Evolutionary conservation across 2,329 filamentous ascomycete species (phyloP).

Genomic region (Lachnellula occidentalis): DNA sequence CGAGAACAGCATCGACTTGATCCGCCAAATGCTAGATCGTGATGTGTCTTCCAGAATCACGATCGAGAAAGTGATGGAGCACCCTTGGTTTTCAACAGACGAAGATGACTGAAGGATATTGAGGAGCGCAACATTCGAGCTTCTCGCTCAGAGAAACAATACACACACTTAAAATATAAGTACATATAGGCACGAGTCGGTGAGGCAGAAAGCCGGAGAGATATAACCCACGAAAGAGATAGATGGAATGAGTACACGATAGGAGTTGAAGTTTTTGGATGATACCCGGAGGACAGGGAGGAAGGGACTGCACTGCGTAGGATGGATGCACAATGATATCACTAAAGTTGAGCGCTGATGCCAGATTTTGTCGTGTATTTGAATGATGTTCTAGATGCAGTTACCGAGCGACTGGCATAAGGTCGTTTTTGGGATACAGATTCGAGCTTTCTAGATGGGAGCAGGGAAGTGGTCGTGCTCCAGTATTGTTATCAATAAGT

Average conservation of each 20-base stretch:
- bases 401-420: not conserved
- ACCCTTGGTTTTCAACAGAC: constrained; percentile 60
- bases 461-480: not conserved
- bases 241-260: not conserved
- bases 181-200: not conserved
- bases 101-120: constrained; percentile 23
- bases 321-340: not conserved
- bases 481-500: not conserved
- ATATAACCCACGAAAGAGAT: not conserved
- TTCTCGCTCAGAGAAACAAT: not conserved
- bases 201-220: not conserved
- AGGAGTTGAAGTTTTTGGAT: not conserved
- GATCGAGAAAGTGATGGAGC: constrained; percentile 83
- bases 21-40: constrained; percentile 86
- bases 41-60: constrained; percentile 76
- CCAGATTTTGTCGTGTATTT: not conserved
- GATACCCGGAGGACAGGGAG: not conserved
- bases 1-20: constrained; percentile 87
- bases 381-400: not conserved
- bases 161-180: not conserved
- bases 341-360: not conserved
- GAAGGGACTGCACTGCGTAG: not conserved
- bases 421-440: not conserved
- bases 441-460: not conserved
- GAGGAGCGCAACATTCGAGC: constrained; percentile 2